phyloP scores from a whole-genome alignment of 2,329 filamentous ascomycete species.

The Myrmaecium sp. region DNA sequence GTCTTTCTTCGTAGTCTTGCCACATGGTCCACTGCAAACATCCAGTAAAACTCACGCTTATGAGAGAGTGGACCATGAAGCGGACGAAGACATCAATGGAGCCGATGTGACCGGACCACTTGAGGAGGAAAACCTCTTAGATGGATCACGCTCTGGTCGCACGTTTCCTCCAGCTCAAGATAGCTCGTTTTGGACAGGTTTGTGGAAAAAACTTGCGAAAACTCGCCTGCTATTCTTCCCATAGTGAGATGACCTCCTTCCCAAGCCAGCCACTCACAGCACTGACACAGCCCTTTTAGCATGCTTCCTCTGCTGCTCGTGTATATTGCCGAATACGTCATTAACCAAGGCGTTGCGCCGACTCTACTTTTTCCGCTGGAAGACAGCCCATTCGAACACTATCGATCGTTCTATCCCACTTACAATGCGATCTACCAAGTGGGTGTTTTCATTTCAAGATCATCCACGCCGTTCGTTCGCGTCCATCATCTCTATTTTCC shows the following conservation, averaged over 20 bases:
- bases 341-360: slow-evolving; percentile 86
- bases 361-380: slow-evolving; percentile 73
- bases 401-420: slow-evolving; percentile 80
- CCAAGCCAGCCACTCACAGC: too few species aligned
- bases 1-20: slow-evolving; percentile 72
- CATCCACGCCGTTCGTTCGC: slow-evolving; percentile 73
- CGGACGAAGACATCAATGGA: slow-evolving; percentile 23
- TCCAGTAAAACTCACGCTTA: slow-evolving; percentile 33
- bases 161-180: too few species aligned
- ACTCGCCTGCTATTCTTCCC: too few species aligned
- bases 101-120: slow-evolving; percentile 9
- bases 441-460: slow-evolving; percentile 87
- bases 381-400: slow-evolving; percentile 61
- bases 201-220: too few species aligned
- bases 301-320: slow-evolving; percentile 88
- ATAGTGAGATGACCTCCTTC: too few species aligned
- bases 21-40: slow-evolving; percentile 45
- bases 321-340: slow-evolving; percentile 91
- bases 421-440: slow-evolving; percentile 92
- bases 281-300: slow-evolving; percentile 23
- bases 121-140: slow-evolving; percentile 5
- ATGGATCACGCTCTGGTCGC: too few species aligned
- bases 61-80: slow-evolving; percentile 28
- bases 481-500: slow-evolving; percentile 69
- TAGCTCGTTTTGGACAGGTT: too few species aligned